Base-by-base conservation (phyloP, 768 basidiomycete genomes). In the Pholiota microspora region DNA sequence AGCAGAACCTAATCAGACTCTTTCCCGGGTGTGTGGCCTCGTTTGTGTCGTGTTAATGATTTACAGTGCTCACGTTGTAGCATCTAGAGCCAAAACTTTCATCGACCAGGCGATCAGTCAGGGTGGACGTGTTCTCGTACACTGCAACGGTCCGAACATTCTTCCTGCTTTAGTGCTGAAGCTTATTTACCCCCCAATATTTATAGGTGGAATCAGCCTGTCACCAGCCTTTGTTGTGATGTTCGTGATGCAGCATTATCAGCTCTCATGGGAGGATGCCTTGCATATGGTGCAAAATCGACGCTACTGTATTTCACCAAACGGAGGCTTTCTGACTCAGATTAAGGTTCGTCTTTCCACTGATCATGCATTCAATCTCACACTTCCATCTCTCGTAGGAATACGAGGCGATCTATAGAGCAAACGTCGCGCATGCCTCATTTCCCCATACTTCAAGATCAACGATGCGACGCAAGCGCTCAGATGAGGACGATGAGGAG, bases 281-380 rank as follows among this genome's bases (percentile, higher is more conserved):
- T 75, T 94, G 45, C 91, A 92, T 63, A 71, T 89, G 64, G 92
- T 94, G 3, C 92, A 94, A 69, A 94, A 94, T 59, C 79, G 93
- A 45, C 81, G 94, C 42, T 97, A 96, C 63, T 97, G 94, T 69
- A 94, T 95, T 58, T 92, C 91, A 0, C 94, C 93, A 9, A 94
- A 96, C 62, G 85, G 88, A 12, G 94, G 92, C 2, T 97, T 97
- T 71, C 68, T 95, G 62, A 91, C 89, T 8, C 94, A 96, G 68
- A 88, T 96, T 66, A 95, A 96, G 81, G 91, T 88, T 53, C 24
- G 73, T 60, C 10, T 18, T 10, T 15, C 21, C 40, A 16, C 23
- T 27, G 21, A 36, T 28, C 21, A 15, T 28, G 15, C 7, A 49
- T 28, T 18, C 21, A 49, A 16, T 28, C 35, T n/a, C 16, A 21